phyloP scores from a whole-genome alignment of 495 filamentous ascomycete species.

The Aspergillus bertholletiae region DNA sequence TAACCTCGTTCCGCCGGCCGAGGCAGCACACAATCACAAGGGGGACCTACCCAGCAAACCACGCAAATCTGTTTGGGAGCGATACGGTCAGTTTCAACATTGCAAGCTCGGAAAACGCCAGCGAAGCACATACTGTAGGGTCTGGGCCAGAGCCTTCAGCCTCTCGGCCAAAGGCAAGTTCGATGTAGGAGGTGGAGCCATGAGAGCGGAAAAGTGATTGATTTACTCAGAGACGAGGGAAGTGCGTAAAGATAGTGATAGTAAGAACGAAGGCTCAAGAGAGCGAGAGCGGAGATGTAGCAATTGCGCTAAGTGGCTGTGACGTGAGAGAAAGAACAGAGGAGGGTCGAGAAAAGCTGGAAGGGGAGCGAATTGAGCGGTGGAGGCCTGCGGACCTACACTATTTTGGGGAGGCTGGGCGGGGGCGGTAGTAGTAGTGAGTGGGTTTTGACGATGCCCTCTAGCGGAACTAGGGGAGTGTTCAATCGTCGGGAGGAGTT shows the following conservation, averaged over 20 bases:
- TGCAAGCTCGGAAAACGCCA: conserved; percentile 19
- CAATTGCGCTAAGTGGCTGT: not conserved
- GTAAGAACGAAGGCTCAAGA: not conserved
- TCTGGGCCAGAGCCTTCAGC: conserved; percentile 72
- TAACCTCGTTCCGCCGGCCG: not conserved
- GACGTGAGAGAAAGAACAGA: not conserved
- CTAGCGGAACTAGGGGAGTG: not conserved
- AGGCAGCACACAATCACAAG: conserved; percentile 4
- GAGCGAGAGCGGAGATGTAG: not conserved
- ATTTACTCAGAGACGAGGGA: not conserved
- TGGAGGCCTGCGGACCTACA: conserved; percentile 2
- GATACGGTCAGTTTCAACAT: conserved; percentile 40
- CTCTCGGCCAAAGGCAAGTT: conserved; percentile 70
- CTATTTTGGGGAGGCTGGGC: conserved; percentile 3
- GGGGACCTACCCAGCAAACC: conserved; percentile 83
- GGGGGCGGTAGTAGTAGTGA: not conserved
- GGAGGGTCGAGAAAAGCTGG: not conserved
- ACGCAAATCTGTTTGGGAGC: conserved; percentile 52
- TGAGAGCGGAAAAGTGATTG: conserved; percentile 29
- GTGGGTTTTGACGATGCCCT: conserved; percentile 5
- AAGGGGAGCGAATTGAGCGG: conserved; percentile 8
- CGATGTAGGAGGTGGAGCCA: conserved; percentile 77
- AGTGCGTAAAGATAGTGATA: not conserved
- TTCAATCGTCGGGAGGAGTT: too few relatives aligned
- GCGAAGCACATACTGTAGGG: conserved; percentile 69